Evolutionary conservation across 495 filamentous ascomycete species (phyloP), one percentile per base, ranked within the genome.

Genomic region (Penicillium pancosmium): DNA sequence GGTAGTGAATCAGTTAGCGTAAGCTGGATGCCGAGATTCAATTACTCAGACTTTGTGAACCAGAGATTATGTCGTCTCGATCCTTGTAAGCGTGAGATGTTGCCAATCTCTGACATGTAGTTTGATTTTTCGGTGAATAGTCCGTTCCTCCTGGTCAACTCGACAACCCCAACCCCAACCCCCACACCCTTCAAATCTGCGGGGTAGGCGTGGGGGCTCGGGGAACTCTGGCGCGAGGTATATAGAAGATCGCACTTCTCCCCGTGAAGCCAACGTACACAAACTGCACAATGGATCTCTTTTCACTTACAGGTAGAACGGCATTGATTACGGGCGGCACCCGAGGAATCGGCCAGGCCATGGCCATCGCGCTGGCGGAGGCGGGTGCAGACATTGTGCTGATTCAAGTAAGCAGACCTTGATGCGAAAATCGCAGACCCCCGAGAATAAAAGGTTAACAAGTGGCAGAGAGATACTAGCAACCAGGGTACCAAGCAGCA

Each of bases 301-400:
- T 70, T 44, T 61, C 59, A 2, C 59, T 70, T 4, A 15, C 44
- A 15, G 65, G 62, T 36, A 57, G 91, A 69, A 93, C 87, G 2
- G 91, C 91, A n/a, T 72, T 93, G 38, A 78, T 94, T n/a, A 96
- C 91, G 0, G 91, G 91, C 13, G 89, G 88, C 25, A 92, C 89
- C 10, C 80, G 91, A 23, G 91, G 91, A 23, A 92, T 96, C 44
- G 91, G 91, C 8, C 83, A 88, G 65, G 78, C 87, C 6, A 91
- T 92, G 71, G 88, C 88, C 33, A 68, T 94, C 50, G 89, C 84
- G 1, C 74, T 96, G 15, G 92, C 92, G 27, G 91, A 95, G 78
- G 90, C 88, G 50, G 92, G 92, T 23, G 91, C 92, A 47, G 88
- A 96, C 67, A 82, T 94, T 55, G 73, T 95, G 41, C 78, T 96